Conservation (phyloP, 2,329 filamentous ascomycete species). For the Mariannaea sp. region DNA sequence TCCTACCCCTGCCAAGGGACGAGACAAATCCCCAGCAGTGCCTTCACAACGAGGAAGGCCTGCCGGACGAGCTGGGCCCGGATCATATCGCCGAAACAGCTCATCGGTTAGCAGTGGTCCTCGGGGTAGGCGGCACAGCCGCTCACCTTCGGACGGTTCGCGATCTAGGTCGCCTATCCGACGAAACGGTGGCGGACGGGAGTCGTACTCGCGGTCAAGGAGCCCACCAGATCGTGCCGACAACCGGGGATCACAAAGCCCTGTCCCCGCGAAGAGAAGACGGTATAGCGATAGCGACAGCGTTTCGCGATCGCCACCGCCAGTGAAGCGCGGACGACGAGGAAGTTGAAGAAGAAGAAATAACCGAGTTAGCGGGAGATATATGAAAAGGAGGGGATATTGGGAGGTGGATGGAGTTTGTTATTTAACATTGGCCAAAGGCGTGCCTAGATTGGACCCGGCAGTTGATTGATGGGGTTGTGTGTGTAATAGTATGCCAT, state of each 20-base stretch:
- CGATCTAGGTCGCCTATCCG: conserved; percentile 36
- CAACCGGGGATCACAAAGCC: conserved; percentile 31
- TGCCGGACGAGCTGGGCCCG: conserved; percentile 24
- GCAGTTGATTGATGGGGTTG: conserved; percentile 21
- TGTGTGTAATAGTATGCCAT: conserved; percentile 24
- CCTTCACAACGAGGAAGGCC: conserved; percentile 33
- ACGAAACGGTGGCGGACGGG: conserved; percentile 31
- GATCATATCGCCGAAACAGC: conserved; percentile 39
- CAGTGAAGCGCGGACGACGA: conserved; percentile 41
- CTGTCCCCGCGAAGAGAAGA: conserved; percentile 39
- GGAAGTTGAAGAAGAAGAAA: conserved; percentile 27
- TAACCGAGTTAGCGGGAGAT: conserved; percentile 1
- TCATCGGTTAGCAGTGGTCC: conserved; percentile 42
- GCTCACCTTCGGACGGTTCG: conserved; percentile 42
- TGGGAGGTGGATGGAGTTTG: not conserved
- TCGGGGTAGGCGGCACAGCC: conserved; percentile 34
- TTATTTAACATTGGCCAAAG: conserved; percentile 17
- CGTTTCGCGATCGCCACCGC: conserved; percentile 40
- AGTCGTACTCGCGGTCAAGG: conserved; percentile 34
- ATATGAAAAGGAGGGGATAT: not conserved
- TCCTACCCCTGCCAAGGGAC: conserved; percentile 29
- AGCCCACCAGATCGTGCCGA: conserved; percentile 28
- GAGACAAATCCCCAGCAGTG: conserved; percentile 30
- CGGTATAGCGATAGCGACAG: conserved; percentile 42
- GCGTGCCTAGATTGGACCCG: conserved; percentile 21